These are phyloP conservation scores for Corchorus capsularis DNA, from an alignment of 345 rosid species.

Conservation along the genomic window DNA sequence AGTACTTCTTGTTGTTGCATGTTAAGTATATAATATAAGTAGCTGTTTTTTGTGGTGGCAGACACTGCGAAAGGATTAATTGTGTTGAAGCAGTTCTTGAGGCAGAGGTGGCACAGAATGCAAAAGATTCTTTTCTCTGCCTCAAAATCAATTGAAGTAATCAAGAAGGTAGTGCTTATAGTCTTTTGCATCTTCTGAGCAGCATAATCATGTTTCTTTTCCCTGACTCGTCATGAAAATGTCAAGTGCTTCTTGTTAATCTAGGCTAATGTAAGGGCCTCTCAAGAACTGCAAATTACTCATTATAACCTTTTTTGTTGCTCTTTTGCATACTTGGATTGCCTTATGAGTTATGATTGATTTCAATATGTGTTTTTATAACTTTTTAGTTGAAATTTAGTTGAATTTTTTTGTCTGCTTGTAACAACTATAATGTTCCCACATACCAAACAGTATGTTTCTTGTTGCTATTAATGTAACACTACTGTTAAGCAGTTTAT, in stretches of 20 bases:
- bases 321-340: background rate
- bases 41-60: slow-evolving; percentile 27
- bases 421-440: too few species aligned
- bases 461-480: too few species aligned
- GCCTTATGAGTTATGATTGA: too few species aligned
- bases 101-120: slow-evolving; percentile 64
- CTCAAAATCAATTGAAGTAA: slow-evolving; percentile 49
- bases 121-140: slow-evolving; percentile 63
- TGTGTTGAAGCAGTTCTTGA: slow-evolving; percentile 67
- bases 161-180: slow-evolving; percentile 19
- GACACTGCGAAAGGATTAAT: slow-evolving; percentile 56
- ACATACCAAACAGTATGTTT: too few species aligned
- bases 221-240: background rate
- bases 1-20: too few species aligned
- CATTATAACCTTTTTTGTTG: background rate
- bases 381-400: too few species aligned
- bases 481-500: too few species aligned
- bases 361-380: too few species aligned
- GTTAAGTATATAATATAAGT: slow-evolving; percentile 3
- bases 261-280: background rate
- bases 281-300: background rate
- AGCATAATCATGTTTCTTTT: background rate
- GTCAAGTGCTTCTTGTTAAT: background rate
- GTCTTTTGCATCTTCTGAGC: slow-evolving; percentile 2
- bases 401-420: too few species aligned